Evolutionary conservation across 169 alveolate genomes (phyloP).

Genomic region (Besnoitia besnoiti): DNA sequence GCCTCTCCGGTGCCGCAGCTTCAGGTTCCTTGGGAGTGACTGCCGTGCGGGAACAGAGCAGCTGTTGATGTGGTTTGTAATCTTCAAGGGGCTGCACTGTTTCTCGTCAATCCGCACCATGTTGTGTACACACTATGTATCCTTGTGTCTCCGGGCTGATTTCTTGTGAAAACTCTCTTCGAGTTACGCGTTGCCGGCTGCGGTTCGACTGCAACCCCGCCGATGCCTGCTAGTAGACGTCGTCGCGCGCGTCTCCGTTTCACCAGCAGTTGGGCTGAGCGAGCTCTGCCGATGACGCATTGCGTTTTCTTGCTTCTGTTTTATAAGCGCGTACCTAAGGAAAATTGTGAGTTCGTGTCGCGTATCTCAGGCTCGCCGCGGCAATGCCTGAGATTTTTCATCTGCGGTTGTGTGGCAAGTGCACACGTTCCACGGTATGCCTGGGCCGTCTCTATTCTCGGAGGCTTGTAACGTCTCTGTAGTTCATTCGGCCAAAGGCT

Average conservation of each 20-base stretch:
- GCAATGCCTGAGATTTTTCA: neutral
- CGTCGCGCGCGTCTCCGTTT: neutral
- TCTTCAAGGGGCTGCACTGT: neutral
- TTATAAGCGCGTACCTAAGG: too few relatives aligned
- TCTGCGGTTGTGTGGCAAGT: neutral
- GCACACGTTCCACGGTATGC: neutral
- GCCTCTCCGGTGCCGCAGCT: neutral
- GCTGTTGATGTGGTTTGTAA: neutral
- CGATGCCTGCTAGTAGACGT: neutral
- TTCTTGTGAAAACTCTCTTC: too few relatives aligned
- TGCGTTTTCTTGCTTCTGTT: neutral
- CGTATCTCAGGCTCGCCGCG: too few relatives aligned
- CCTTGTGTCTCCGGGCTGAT: too few relatives aligned
- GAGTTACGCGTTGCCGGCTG: too few relatives aligned
- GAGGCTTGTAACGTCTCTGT: too few relatives aligned
- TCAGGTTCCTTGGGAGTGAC: neutral
- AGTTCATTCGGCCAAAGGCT: too few relatives aligned
- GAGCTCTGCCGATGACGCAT: neutral
- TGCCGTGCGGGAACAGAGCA: neutral
- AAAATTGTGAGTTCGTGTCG: too few relatives aligned
- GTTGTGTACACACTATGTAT: neutral
- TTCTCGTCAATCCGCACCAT: neutral
- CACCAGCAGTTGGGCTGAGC: neutral
- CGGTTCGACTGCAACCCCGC: too few relatives aligned
- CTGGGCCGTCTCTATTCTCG: neutral